These are phyloP conservation scores for Aspergillus funiculosus DNA, from an alignment of 495 filamentous ascomycete genomes.

Conservation along the genomic window DNA sequence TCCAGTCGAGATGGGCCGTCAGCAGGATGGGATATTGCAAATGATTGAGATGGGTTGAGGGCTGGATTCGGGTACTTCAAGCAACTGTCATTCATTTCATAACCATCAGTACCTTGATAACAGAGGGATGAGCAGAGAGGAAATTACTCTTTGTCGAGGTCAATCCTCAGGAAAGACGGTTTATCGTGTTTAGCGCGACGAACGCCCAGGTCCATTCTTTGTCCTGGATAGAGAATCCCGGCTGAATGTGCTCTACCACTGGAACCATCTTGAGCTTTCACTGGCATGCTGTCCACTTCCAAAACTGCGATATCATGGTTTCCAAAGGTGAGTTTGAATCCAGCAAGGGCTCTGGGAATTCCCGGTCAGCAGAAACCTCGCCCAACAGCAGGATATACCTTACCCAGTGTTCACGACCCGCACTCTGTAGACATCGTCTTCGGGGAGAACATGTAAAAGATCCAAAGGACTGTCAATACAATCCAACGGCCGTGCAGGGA, in stretches of 20 bases:
- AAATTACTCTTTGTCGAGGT: slow-evolving; percentile 42
- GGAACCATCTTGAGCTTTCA: slow-evolving; percentile 13
- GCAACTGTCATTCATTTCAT: slow-evolving; percentile 25
- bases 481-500: slow-evolving; percentile 42
- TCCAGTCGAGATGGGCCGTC: too few relatives aligned
- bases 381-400: neutral
- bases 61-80: slow-evolving; percentile 46
- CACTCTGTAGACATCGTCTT: slow-evolving; percentile 22
- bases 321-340: slow-evolving; percentile 33
- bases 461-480: slow-evolving; percentile 27
- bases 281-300: slow-evolving; percentile 39
- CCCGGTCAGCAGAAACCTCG: neutral
- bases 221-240: slow-evolving; percentile 45
- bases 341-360: slow-evolving; percentile 38
- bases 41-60: slow-evolving; percentile 36
- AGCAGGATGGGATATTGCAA: slow-evolving; percentile 25
- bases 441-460: slow-evolving; percentile 22
- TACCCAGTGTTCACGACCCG: slow-evolving; percentile 41
- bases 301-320: slow-evolving; percentile 29
- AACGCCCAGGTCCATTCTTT: slow-evolving; percentile 45
- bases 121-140: too few relatives aligned
- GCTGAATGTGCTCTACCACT: slow-evolving; percentile 24
- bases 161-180: slow-evolving; percentile 27
- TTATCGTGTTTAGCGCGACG: slow-evolving; percentile 11
- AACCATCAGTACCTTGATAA: neutral